These are phyloP conservation scores for Paracoccidioides brasiliensis DNA, from an alignment of 2,329 filamentous ascomycete species.

Conservation along the genomic window DNA sequence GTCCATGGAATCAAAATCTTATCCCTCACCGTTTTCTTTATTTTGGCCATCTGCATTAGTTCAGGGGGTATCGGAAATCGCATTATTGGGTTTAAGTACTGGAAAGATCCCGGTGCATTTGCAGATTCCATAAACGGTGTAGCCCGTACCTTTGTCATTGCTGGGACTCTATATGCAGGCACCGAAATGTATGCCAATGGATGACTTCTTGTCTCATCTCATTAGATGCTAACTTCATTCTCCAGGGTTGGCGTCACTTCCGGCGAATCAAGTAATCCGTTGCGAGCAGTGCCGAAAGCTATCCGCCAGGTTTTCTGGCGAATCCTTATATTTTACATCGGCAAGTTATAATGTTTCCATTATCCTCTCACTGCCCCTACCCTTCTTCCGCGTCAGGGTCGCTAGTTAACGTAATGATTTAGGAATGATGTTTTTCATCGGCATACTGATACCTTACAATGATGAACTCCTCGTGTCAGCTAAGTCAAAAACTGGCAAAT, in stretches of 20 bases:
- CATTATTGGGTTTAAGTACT: constrained; percentile 26
- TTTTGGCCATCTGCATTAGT: constrained; percentile 23
- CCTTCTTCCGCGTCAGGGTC: background rate
- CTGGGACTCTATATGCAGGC: constrained; percentile 22
- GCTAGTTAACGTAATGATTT: background rate
- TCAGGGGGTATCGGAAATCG: constrained; percentile 20
- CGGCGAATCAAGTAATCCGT: constrained; percentile 30
- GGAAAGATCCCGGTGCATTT: constrained; percentile 23
- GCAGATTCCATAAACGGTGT: constrained; percentile 25
- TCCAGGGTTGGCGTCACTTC: constrained; percentile 25
- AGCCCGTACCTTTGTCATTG: constrained; percentile 24
- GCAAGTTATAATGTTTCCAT: constrained; percentile 9
- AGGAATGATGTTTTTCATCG: constrained; percentile 60
- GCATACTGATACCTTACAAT: constrained; percentile 59
- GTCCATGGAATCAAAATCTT: constrained; percentile 20
- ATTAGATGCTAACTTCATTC: constrained; percentile 2
- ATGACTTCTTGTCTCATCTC: background rate
- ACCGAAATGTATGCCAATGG: constrained; percentile 19
- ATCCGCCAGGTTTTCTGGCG: constrained; percentile 31
- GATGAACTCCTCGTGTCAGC: constrained; percentile 50
- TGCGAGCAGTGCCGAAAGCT: constrained; percentile 34
- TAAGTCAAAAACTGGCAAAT: constrained; percentile 50
- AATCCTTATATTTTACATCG: constrained; percentile 47
- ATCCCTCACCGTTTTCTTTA: constrained; percentile 21
- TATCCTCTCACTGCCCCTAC: background rate